Percentiles rank a stretch among this genome's conserved stretches.
phyloP scores from a whole-genome alignment of 148 eudicot species.

The Fagopyrum esculentum region DNA sequence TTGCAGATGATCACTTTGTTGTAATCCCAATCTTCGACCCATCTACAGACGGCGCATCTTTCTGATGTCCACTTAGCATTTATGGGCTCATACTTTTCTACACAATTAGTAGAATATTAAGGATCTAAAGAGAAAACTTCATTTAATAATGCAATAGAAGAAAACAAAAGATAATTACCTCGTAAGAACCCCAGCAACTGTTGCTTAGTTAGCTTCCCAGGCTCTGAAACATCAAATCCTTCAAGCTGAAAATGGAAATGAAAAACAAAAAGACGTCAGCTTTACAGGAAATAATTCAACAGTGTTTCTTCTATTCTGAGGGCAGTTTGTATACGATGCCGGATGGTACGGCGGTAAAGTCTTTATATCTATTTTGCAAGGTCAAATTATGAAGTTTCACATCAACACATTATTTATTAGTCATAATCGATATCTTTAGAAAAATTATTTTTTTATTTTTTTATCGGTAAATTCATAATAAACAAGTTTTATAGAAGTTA shows the following conservation, averaged over 20 bases:
- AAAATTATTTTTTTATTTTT: no score
- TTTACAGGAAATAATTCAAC: neutral
- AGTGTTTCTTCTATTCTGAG: neutral
- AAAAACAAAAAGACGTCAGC: neutral
- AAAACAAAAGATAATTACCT: constrained; percentile 30
- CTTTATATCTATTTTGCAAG: no score
- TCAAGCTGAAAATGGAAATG: constrained; percentile 40
- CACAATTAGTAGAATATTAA: neutral
- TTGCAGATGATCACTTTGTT: constrained; percentile 90
- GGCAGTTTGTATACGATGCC: no score
- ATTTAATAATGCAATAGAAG: neutral
- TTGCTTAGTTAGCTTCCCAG: constrained; percentile 41
- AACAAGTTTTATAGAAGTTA: no score
- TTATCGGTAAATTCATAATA: no score
- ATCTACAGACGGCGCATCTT: constrained; percentile 92
- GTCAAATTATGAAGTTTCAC: no score
- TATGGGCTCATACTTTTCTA: constrained; percentile 73
- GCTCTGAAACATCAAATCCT: constrained; percentile 32
- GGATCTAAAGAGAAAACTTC: neutral
- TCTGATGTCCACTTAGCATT: constrained; percentile 81
- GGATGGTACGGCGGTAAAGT: no score
- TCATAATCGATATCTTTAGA: no score
- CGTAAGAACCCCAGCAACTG: constrained; percentile 52
- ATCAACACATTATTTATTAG: no score
- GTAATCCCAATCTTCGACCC: constrained; percentile 92